Conservation (phyloP, 495 filamentous ascomycete species). For the Thermochaetoides thermophila region DNA sequence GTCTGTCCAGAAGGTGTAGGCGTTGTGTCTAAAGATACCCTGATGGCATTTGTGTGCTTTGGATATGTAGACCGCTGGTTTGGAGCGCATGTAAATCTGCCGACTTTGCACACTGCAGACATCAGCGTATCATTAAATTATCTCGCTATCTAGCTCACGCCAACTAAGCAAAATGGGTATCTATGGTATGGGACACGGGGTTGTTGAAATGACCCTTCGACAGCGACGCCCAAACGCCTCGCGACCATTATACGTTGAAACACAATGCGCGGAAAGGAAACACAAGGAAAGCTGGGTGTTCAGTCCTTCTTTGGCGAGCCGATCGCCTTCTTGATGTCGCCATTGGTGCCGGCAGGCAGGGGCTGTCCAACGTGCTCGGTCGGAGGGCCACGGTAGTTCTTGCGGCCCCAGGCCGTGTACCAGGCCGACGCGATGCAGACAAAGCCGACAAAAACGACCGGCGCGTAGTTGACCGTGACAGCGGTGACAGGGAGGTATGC, state of each 20-base stretch:
- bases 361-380: slow-evolving; percentile 11
- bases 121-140: no score
- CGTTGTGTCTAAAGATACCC: no score
- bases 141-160: no score
- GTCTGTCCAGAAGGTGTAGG: no score
- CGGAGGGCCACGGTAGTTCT: slow-evolving; percentile 56
- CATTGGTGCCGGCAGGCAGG: neutral
- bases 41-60: no score
- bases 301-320: slow-evolving; percentile 1
- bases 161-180: slow-evolving; percentile 4
- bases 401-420: slow-evolving; percentile 43
- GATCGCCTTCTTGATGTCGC: slow-evolving; percentile 4
- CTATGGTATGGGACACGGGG: slow-evolving; percentile 1
- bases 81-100: no score
- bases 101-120: no score
- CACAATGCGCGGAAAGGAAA: slow-evolving; percentile 1
- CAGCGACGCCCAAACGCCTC: slow-evolving; percentile 8
- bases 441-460: slow-evolving; percentile 47
- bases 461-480: slow-evolving; percentile 48
- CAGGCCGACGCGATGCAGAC: slow-evolving; percentile 31
- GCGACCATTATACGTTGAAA: slow-evolving; percentile 6
- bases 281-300: neutral
- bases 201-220: slow-evolving; percentile 8
- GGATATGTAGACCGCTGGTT: no score
- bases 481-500: slow-evolving; percentile 43